phyloP scores from a whole-genome alignment of 2,329 filamentous ascomycete species.

The Escovopsis sp. region DNA sequence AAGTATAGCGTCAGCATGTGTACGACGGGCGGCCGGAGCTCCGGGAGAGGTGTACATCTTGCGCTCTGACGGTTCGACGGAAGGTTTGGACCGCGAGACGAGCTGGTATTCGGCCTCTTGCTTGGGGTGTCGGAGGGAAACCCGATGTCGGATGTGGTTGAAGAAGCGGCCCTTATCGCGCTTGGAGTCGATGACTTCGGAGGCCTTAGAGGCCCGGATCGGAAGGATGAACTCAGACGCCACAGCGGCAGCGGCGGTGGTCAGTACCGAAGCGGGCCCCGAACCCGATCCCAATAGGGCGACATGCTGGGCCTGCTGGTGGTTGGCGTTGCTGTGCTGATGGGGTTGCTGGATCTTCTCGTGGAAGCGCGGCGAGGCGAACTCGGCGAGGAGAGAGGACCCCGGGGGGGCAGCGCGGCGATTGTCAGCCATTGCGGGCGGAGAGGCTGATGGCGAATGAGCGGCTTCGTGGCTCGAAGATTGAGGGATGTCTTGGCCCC shows the following conservation, averaged over 20 bases:
- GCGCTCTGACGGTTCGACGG: conserved; percentile 11
- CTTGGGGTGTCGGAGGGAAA: conserved; percentile 21
- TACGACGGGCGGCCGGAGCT: background rate
- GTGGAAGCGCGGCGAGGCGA: conserved; percentile 49
- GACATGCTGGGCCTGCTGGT: conserved; percentile 21
- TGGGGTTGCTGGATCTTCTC: conserved; percentile 42
- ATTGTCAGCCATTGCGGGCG: conserved; percentile 18
- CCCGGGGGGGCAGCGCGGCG: conserved; percentile 33
- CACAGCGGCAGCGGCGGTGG: conserved; percentile 13
- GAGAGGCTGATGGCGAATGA: conserved; percentile 9
- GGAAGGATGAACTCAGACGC: conserved; percentile 34
- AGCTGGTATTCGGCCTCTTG: conserved; percentile 9
- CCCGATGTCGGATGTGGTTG: conserved; percentile 22
- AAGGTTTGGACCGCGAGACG: conserved; percentile 8
- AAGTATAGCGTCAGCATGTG: conserved; percentile 8
- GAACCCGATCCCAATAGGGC: conserved; percentile 8
- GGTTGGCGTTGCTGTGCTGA: conserved; percentile 32
- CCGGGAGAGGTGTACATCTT: conserved; percentile 16
- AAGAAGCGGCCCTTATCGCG: conserved; percentile 29
- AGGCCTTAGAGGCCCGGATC: conserved; percentile 24
- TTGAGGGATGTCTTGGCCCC: conserved; percentile 9
- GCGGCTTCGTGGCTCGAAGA: conserved; percentile 6
- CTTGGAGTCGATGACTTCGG: conserved; percentile 20
- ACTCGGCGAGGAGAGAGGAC: conserved; percentile 47
- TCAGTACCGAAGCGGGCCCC: conserved; percentile 7